phyloP scores from a whole-genome alignment of 1,284 basidiomycete genomes.

The Ganoderma lucidum region DNA sequence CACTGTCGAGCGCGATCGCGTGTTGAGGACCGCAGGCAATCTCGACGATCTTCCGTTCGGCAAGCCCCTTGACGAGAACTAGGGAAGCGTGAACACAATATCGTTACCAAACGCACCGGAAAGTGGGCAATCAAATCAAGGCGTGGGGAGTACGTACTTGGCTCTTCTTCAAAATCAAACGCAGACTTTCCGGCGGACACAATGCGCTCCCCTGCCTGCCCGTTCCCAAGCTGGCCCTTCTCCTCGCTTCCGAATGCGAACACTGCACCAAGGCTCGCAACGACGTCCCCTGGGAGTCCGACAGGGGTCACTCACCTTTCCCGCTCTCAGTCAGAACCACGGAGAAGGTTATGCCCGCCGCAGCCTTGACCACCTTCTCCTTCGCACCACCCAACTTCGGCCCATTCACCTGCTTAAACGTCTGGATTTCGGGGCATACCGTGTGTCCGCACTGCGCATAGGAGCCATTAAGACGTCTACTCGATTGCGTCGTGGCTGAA shows the following conservation, averaged over 20 bases:
- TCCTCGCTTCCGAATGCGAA: constrained; percentile 93
- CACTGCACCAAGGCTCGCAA: constrained; percentile 51
- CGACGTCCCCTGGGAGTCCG: background rate
- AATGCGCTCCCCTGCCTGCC: constrained; percentile 89
- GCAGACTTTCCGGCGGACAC: constrained; percentile 84
- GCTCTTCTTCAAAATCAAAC: constrained; percentile 82
- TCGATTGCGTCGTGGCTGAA: background rate
- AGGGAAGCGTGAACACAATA: constrained; percentile 7
- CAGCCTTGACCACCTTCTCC: constrained; percentile 75
- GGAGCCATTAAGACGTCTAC: background rate
- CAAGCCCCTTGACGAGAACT: constrained; percentile 79
- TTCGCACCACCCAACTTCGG: constrained; percentile 60
- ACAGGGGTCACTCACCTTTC: constrained; percentile 57
- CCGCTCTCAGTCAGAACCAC: constrained; percentile 83
- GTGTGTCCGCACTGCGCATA: constrained; percentile 73
- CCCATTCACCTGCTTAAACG: constrained; percentile 72
- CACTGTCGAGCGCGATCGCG: constrained; percentile 80
- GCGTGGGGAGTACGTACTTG: constrained; percentile 57
- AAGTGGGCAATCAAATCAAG: constrained; percentile 15
- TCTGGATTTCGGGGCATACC: constrained; percentile 65
- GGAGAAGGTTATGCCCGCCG: constrained; percentile 87
- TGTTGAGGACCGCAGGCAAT: constrained; percentile 91
- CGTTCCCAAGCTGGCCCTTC: constrained; percentile 92
- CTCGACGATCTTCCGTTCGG: constrained; percentile 79
- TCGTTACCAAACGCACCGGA: constrained; percentile 20